A percentile compares a stretch with the other conserved stretches of the same genome.
Evolutionary conservation across 306 rosid genomes (phyloP).

Genomic region (Quercus rubra): DNA sequence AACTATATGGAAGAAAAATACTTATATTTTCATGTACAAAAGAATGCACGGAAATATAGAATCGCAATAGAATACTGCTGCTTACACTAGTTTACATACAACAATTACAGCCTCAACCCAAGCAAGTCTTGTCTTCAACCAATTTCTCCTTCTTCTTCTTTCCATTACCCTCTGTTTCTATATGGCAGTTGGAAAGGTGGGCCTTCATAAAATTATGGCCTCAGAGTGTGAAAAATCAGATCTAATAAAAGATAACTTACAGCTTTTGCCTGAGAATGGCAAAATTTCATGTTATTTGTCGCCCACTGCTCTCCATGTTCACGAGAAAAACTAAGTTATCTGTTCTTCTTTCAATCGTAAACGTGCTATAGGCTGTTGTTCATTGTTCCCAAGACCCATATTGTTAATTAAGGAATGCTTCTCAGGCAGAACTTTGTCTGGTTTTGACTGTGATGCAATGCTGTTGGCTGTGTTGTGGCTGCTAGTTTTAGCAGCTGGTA

Average conservation of each 20-base stretch:
- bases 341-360: slow-evolving; percentile 73
- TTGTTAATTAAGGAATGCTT: slow-evolving; percentile 19
- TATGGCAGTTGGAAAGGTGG: slow-evolving; percentile 16
- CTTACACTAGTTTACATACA: slow-evolving; percentile 26
- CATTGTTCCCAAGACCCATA: slow-evolving; percentile 33
- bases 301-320: slow-evolving; percentile 8
- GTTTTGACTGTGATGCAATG: slow-evolving; percentile 35
- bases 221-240: slow-evolving; percentile 23
- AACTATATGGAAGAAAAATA: slow-evolving; percentile 25
- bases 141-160: slow-evolving; percentile 4
- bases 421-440: slow-evolving; percentile 33
- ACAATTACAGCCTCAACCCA: slow-evolving; percentile 6
- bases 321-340: slow-evolving; percentile 34
- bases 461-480: slow-evolving; percentile 60
- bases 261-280: slow-evolving; percentile 18
- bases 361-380: slow-evolving; percentile 49
- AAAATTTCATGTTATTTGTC: slow-evolving; percentile 8
- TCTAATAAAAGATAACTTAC: slow-evolving; percentile 9
- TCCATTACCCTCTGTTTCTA: slow-evolving; percentile 1
- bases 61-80: slow-evolving; percentile 18
- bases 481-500: slow-evolving; percentile 71
- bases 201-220: slow-evolving; percentile 45
- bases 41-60: slow-evolving; percentile 33
- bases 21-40: slow-evolving; percentile 48
- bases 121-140: background rate